These are phyloP conservation scores for Picea abies DNA, from an alignment of 83 land plant species.

Conservation along the genomic window DNA sequence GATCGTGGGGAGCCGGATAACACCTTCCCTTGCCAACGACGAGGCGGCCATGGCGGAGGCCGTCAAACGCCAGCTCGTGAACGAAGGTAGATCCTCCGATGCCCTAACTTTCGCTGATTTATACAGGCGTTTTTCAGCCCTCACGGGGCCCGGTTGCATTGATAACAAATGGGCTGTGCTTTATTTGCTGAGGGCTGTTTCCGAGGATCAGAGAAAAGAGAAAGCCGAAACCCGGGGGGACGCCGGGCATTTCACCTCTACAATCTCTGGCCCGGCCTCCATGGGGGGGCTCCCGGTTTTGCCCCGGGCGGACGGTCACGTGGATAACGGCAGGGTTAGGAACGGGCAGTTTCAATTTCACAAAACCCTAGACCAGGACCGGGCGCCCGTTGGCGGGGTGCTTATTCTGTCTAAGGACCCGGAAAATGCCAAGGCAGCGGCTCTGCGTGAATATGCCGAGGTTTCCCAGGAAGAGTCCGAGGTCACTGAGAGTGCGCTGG, in stretches of 20 bases:
- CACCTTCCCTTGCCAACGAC: constrained; percentile 77
- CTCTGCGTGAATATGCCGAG: constrained; percentile 74
- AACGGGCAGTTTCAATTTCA: background rate
- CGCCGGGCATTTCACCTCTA: constrained; percentile 32
- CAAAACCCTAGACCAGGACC: constrained; percentile 11
- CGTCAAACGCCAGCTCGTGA: constrained; percentile 87
- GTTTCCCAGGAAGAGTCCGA: constrained; percentile 63
- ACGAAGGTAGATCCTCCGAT: constrained; percentile 78
- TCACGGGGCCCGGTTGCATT: constrained; percentile 66
- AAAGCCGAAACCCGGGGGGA: constrained; percentile 25
- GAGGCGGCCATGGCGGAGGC: constrained; percentile 93
- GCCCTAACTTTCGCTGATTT: constrained; percentile 94
- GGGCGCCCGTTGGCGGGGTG: constrained; percentile 58
- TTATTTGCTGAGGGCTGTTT: constrained; percentile 74
- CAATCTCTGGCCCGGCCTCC: constrained; percentile 46
- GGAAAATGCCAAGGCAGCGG: constrained; percentile 61
- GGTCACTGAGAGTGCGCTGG: constrained; percentile 80
- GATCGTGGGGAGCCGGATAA: constrained; percentile 78
- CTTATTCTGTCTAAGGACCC: constrained; percentile 78
- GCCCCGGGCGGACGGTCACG: background rate
- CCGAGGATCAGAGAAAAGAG: constrained; percentile 61
- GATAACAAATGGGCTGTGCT: constrained; percentile 88
- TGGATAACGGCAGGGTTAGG: background rate
- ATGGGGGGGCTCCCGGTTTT: constrained; percentile 62
- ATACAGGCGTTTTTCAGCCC: constrained; percentile 62